Conservation (phyloP, 1,284 basidiomycete genomes). For the Abortiporus biennis region DNA sequence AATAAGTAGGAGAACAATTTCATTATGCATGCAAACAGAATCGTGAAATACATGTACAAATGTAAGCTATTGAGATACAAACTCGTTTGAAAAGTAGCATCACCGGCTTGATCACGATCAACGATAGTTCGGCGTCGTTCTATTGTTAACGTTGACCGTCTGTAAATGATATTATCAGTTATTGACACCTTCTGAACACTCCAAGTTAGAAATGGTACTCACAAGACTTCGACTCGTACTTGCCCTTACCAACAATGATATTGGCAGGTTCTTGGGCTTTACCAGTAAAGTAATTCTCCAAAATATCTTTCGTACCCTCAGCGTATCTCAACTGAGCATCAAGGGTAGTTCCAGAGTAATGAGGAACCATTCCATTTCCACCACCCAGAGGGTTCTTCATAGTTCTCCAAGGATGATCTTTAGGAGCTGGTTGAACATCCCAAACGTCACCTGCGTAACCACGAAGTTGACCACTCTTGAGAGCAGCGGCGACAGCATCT, state of each 20-base stretch:
- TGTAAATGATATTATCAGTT: not conserved
- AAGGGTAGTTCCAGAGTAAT: slow-evolving; percentile 86
- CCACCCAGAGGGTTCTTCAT: slow-evolving; percentile 77
- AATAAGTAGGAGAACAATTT: too few relatives aligned
- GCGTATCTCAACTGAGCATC: slow-evolving; percentile 93
- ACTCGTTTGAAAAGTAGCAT: too few relatives aligned
- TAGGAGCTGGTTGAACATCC: slow-evolving; percentile 82
- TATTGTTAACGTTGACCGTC: slow-evolving; percentile 4
- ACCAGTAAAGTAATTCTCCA: slow-evolving; percentile 69
- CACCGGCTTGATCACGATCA: too few relatives aligned
- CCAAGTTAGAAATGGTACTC: not conserved
- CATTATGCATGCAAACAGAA: too few relatives aligned
- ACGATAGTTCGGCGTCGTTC: too few relatives aligned
- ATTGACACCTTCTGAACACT: not conserved
- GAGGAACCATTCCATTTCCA: slow-evolving; percentile 82
- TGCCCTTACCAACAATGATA: slow-evolving; percentile 61
- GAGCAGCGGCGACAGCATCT: slow-evolving; percentile 14
- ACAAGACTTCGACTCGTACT: slow-evolving; percentile 7
- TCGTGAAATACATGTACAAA: too few relatives aligned
- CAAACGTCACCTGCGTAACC: slow-evolving; percentile 71
- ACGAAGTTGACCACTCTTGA: slow-evolving; percentile 60
- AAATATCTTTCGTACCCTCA: slow-evolving; percentile 72
- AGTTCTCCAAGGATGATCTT: slow-evolving; percentile 82
- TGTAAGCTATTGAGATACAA: too few relatives aligned
- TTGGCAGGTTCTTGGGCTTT: slow-evolving; percentile 74